Evolutionary conservation across 306 rosid genomes (phyloP).

Genomic region (Trifolium dubium): DNA sequence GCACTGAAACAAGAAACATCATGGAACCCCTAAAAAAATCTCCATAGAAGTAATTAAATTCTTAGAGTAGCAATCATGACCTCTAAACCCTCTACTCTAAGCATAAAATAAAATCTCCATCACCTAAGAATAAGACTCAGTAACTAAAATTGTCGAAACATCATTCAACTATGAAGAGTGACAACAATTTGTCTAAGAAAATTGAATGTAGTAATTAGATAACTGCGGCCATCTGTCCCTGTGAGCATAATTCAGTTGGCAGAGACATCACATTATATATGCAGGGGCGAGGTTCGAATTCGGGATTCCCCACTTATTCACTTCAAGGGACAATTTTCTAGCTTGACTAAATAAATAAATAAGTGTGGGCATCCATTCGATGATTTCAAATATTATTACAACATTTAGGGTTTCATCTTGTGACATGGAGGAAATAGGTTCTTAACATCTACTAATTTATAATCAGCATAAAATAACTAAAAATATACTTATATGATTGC

Average conservation of each 20-base stretch:
- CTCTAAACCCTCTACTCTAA: neutral
- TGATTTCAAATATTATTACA: neutral
- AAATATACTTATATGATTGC: no score
- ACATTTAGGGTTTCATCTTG: conserved; percentile 26
- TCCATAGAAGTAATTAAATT: no score
- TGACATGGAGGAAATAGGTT: neutral
- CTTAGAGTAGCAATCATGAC: no score
- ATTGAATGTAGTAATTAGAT: conserved; percentile 6
- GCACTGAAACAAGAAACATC: conserved; percentile 11
- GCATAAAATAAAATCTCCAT: conserved; percentile 14
- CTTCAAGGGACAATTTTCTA: no score
- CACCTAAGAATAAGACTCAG: neutral
- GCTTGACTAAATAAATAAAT: no score
- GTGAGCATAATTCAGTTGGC: no score
- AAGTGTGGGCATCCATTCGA: neutral
- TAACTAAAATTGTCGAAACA: conserved; percentile 11
- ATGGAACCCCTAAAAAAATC: conserved; percentile 14
- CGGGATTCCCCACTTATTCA: no score
- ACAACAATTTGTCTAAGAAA: neutral
- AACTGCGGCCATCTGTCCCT: neutral
- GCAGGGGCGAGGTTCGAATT: no score
- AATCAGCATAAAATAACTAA: conserved; percentile 24
- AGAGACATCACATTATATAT: no score
- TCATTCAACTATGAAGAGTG: neutral
- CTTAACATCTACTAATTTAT: neutral